These are phyloP conservation scores for Starmerella stigmatis DNA, from an alignment of 805 yeast genomes.

Conservation along the genomic window DNA sequence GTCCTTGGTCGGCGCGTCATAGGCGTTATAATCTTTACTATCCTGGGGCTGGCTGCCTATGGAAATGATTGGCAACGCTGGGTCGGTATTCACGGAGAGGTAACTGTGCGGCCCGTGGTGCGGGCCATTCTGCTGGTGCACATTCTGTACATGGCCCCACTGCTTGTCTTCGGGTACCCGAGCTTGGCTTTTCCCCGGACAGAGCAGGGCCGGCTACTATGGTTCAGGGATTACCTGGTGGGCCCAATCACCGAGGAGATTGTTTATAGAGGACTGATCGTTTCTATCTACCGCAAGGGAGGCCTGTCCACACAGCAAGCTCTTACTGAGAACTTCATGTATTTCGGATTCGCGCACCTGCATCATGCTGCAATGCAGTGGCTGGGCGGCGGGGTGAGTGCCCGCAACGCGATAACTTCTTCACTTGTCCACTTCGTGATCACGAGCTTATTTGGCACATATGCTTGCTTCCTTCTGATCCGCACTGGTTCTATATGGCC, in stretches of 20 bases:
- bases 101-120: not conserved
- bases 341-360: slow-evolving; percentile 68
- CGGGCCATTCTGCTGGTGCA: slow-evolving; percentile 3
- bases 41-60: not conserved
- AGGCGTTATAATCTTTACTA: slow-evolving; percentile 13
- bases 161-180: slow-evolving; percentile 11
- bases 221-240: slow-evolving; percentile 47
- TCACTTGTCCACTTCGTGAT: slow-evolving; percentile 46
- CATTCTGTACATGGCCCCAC: slow-evolving; percentile 11
- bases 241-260: slow-evolving; percentile 78
- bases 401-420: slow-evolving; percentile 23
- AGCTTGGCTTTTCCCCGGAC: not conserved
- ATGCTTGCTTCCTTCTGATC: slow-evolving; percentile 49
- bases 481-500: slow-evolving; percentile 46
- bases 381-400: slow-evolving; percentile 19
- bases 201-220: slow-evolving; percentile 19
- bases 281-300: slow-evolving; percentile 27
- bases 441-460: slow-evolving; percentile 61
- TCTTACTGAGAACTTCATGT: slow-evolving; percentile 43
- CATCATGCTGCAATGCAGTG: slow-evolving; percentile 56
- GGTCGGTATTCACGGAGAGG: slow-evolving; percentile 3
- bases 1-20: slow-evolving; percentile 16
- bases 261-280: slow-evolving; percentile 46
- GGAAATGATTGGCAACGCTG: slow-evolving; percentile 5
- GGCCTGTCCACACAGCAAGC: slow-evolving; percentile 22